Evolutionary conservation across 2,329 filamentous ascomycete species (phyloP), one percentile per base, ranked within the genome.

Genomic region (Zalaria obscura): DNA sequence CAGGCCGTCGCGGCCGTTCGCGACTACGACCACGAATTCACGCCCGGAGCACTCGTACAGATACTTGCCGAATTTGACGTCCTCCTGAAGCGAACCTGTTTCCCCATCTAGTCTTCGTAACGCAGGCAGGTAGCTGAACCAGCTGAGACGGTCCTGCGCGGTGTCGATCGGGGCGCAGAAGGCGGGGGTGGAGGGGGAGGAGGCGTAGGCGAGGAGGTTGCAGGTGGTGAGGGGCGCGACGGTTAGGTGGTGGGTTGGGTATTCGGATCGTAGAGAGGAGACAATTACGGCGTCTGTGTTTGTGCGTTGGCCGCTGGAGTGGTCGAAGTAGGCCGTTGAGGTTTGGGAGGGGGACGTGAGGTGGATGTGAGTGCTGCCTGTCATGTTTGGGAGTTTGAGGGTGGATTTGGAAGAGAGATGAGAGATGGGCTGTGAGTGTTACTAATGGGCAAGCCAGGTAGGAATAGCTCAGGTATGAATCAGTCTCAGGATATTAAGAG

Each of bases 221-320:
- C 57, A 55, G 34, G 39, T 44, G 31, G 40, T 40, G 27, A 43
- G 40, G 4, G 65, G 65, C 2, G 57, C 54, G 31, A 67, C 53
- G 32, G 62, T 58, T 34, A 69, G 57, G 43, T 67, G 62, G 18
- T 67, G 61, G 27, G 65, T 45, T 9, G 64, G 63, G 40, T 68
- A 68, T 40, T 69, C 64, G 18, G 52, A 55, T 38, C 64, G 64
- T 6, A 69, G 53, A n/a, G 64, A 58, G 44, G 66, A 60, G 38
- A 64, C 56, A 25, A 69, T 48, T 27, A 68, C 59, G 28, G 53
- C 47, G 42, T 68, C 63, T 40, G 66, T 68, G 45, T 63, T 60
- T 50, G 66, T 44, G 45, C 65, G 63, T 36, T 58, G 55, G 36
- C 47, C 64, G 36, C 62, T 59, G 25, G 64, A 61, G 46, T 69